Conservation (phyloP, 176 grass and related monocot species). For the Cenchrus fungigraminus region DNA sequence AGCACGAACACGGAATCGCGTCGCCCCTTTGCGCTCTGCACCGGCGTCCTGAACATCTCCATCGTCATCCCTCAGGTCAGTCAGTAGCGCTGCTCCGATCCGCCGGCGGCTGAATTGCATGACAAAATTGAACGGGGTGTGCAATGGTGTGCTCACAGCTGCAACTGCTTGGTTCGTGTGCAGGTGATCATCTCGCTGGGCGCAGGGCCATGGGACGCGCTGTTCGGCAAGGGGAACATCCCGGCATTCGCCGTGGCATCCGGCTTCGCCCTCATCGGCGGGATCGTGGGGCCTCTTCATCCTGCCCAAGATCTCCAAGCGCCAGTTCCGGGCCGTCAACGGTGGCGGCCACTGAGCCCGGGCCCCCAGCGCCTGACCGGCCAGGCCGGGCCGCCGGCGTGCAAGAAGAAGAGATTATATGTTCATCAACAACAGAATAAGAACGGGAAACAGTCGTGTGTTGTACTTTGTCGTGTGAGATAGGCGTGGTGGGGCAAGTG, state of each 20-base stretch:
- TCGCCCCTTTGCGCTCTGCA: conserved; percentile 48
- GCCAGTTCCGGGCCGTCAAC: conserved; percentile 58
- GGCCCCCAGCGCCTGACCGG: neutral
- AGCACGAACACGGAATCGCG: no score
- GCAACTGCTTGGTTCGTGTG: neutral
- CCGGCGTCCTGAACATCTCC: conserved; percentile 87
- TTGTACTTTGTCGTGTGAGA: neutral
- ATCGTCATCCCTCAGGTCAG: conserved; percentile 86
- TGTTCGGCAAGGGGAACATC: conserved; percentile 85
- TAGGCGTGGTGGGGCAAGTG: neutral
- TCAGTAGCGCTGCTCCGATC: neutral
- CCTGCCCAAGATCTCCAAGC: conserved; percentile 72
- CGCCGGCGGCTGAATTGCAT: neutral
- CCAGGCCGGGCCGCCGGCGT: neutral
- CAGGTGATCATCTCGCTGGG: conserved; percentile 82
- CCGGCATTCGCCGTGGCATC: conserved; percentile 82
- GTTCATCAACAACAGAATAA: conserved; percentile 17
- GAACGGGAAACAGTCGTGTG: neutral
- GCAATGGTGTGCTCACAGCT: neutral
- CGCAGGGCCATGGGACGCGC: conserved; percentile 72
- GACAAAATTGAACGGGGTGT: no score
- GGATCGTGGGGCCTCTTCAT: conserved; percentile 61
- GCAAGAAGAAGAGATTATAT: neutral
- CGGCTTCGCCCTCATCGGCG: conserved; percentile 62
- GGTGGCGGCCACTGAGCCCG: conserved; percentile 63